Percentiles rank a stretch among this genome's conserved stretches.
Evolutionary conservation across 495 filamentous ascomycete species (phyloP).

Genomic region (Pyrenopolyporus hunteri): DNA sequence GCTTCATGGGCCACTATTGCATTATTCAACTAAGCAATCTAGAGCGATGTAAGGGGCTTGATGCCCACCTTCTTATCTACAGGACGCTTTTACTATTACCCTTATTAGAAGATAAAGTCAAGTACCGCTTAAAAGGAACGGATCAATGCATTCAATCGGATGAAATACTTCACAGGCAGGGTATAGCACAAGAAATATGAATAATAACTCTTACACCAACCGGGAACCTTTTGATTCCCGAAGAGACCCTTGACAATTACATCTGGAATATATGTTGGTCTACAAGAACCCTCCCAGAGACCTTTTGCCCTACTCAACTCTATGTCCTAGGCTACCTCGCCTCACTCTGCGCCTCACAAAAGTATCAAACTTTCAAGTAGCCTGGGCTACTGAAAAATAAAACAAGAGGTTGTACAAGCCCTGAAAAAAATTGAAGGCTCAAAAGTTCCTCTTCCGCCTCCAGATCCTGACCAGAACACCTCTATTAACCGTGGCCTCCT

Average conservation of each 20-base stretch:
- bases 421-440: not conserved
- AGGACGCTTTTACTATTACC: too few relatives aligned
- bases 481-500: conserved; percentile 28
- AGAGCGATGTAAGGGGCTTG: too few relatives aligned
- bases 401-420: conserved; percentile 11
- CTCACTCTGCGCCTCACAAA: not conserved
- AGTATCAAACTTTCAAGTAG: not conserved
- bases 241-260: conserved; percentile 1
- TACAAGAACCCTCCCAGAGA: not conserved
- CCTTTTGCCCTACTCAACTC: not conserved
- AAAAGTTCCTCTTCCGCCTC: conserved; percentile 3
- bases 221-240: too few relatives aligned
- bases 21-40: too few relatives aligned
- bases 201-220: too few relatives aligned
- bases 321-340: not conserved
- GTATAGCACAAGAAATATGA: too few relatives aligned
- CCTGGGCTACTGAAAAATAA: not conserved
- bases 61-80: too few relatives aligned
- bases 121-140: too few relatives aligned
- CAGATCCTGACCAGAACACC: not conserved
- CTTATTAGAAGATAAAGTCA: too few relatives aligned
- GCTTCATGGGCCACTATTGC: too few relatives aligned
- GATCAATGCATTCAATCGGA: too few relatives aligned
- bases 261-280: conserved; percentile 1
- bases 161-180: too few relatives aligned